Evolutionary conservation across 2,329 filamentous ascomycete species (phyloP).

Genomic region (Pseudocercospora cruenta): DNA sequence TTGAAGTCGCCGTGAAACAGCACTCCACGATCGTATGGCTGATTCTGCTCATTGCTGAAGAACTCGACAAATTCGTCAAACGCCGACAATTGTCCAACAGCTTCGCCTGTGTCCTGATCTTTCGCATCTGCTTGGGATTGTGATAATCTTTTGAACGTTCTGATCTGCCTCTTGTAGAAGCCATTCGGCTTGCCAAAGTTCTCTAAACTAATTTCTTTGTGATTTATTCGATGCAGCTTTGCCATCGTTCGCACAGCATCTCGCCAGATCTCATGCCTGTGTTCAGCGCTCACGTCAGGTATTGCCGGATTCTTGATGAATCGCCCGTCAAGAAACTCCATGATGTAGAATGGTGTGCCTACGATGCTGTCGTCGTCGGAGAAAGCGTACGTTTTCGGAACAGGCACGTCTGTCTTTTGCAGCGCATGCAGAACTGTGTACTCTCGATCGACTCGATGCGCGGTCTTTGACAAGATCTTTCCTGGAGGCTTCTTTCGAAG

Average conservation of each 20-base stretch:
- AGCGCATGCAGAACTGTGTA: constrained; percentile 88
- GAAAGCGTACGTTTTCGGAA: constrained; percentile 79
- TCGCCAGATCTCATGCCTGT: constrained; percentile 81
- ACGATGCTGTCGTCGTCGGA: constrained; percentile 81
- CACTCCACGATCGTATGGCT: constrained; percentile 76
- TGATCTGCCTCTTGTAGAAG: constrained; percentile 85
- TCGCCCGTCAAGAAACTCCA: constrained; percentile 91
- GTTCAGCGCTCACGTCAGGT: constrained; percentile 68
- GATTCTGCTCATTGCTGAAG: constrained; percentile 69
- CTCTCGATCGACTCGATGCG: constrained; percentile 95
- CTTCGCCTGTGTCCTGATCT: constrained; percentile 75
- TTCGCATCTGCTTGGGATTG: constrained; percentile 72
- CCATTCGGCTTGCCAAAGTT: constrained; percentile 72
- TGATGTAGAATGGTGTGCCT: constrained; percentile 94
- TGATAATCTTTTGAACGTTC: constrained; percentile 79
- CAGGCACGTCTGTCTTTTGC: constrained; percentile 76
- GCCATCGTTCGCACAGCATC: constrained; percentile 82
- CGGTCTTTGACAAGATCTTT: constrained; percentile 85
- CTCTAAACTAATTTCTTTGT: constrained; percentile 67
- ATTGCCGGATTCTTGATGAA: constrained; percentile 89
- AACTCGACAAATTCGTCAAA: constrained; percentile 79
- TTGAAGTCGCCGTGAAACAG: constrained; percentile 97
- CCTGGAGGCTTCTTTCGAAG: constrained; percentile 97
- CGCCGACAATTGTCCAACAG: constrained; percentile 81
- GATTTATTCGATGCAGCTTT: constrained; percentile 77